Percentiles rank a stretch among this genome's conserved stretches.
Evolutionary conservation across 768 basidiomycete genomes (phyloP).

Genomic region (Atractiella rhizophila): DNA sequence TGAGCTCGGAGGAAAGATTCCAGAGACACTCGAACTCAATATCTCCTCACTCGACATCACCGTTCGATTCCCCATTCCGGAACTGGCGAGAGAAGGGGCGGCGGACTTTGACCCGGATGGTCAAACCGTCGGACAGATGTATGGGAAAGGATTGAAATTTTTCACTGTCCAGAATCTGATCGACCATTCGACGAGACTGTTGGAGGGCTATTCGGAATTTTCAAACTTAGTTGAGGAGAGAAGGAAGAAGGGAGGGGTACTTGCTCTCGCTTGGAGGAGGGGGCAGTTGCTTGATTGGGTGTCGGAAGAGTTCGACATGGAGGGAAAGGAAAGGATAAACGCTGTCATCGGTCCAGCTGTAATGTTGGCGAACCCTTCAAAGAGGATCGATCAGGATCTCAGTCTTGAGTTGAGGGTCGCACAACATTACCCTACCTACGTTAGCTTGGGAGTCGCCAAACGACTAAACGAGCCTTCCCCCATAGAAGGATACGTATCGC

Average conservation of each 20-base stretch:
- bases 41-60: conserved; percentile 30
- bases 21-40: conserved; percentile 43
- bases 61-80: conserved; percentile 17
- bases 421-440: conserved; percentile 34
- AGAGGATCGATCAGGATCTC: conserved; percentile 8
- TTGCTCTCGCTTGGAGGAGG: conserved; percentile 55
- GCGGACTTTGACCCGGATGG: too few species aligned
- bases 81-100: too few species aligned
- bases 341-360: not conserved
- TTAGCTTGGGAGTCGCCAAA: conserved; percentile 27
- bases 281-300: conserved; percentile 64
- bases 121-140: not conserved
- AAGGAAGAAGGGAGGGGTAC: conserved; percentile 33
- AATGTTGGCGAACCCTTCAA: conserved; percentile 1
- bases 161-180: conserved; percentile 41
- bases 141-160: conserved; percentile 26
- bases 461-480: conserved; percentile 46
- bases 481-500: conserved; percentile 56
- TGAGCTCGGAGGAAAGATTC: conserved; percentile 44
- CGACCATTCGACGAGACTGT: conserved; percentile 33
- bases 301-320: conserved; percentile 41
- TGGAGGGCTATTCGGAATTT: conserved; percentile 37
- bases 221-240: conserved; percentile 34
- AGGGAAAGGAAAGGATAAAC: conserved; percentile 25
- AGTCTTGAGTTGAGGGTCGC: conserved; percentile 46